Evolutionary conservation across 2,329 filamentous ascomycete species (phyloP).

Genomic region (Trichoderma simmonsii): DNA sequence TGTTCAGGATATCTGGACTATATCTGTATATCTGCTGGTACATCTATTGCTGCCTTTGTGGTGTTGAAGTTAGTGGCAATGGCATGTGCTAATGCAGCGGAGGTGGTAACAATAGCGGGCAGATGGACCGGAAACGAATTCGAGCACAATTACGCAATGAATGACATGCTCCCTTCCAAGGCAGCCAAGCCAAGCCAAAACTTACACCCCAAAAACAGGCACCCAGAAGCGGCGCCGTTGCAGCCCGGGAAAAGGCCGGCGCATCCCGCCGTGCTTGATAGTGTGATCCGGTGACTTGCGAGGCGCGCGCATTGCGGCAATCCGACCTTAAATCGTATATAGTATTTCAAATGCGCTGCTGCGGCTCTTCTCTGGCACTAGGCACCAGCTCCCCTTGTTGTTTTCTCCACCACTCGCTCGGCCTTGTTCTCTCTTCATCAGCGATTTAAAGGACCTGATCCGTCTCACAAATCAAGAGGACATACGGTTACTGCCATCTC

Average conservation of each 20-base stretch:
- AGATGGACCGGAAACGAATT: not conserved
- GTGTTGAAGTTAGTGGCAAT: not conserved
- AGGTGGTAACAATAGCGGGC: no score
- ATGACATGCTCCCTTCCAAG: not conserved
- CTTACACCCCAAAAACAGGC: not conserved
- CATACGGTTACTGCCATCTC: not conserved
- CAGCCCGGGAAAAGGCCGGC: not conserved
- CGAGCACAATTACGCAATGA: not conserved
- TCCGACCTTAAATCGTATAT: not conserved
- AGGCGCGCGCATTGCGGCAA: not conserved
- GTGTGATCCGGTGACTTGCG: not conserved
- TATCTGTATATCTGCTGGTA: not conserved
- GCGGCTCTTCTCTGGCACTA: not conserved
- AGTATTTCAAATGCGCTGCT: not conserved
- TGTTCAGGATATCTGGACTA: not conserved
- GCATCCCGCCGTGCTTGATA: not conserved
- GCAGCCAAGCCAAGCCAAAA: not conserved
- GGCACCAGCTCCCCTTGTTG: not conserved
- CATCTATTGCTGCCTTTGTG: not conserved
- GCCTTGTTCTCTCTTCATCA: not conserved
- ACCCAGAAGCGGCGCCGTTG: not conserved
- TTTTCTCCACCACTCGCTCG: not conserved
- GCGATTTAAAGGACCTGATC: not conserved
- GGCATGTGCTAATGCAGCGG: not conserved
- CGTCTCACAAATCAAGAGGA: not conserved